These are phyloP conservation scores for Fusarium nurragi DNA, from an alignment of 2,329 filamentous ascomycete species.

Conservation along the genomic window DNA sequence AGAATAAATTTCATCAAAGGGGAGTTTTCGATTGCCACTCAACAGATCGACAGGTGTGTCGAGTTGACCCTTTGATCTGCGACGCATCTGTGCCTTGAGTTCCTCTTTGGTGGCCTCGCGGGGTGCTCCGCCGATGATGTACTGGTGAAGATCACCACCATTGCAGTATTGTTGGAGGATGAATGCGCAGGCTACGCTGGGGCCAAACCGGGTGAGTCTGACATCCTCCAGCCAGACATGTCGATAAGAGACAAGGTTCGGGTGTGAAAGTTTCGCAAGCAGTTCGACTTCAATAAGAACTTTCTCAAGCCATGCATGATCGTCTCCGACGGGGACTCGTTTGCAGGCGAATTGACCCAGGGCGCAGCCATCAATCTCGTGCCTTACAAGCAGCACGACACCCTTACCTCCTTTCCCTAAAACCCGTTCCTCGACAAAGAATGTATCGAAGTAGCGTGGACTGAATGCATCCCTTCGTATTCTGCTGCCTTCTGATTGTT, in stretches of 20 bases:
- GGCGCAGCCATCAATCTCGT: constrained; percentile 87
- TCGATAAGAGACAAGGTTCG: constrained; percentile 94
- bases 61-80: constrained; percentile 79
- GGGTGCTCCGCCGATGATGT: constrained; percentile 76
- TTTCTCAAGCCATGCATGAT: constrained; percentile 95
- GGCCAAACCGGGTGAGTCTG: constrained; percentile 84
- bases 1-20: constrained; percentile 94
- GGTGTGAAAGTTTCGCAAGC: constrained; percentile 89
- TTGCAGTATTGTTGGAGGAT: constrained; percentile 99
- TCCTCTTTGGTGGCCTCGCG: constrained; percentile 79
- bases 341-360: constrained; percentile 97
- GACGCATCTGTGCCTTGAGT: constrained; percentile 85
- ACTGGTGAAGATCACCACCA: constrained; percentile 86
- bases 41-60: constrained; percentile 67
- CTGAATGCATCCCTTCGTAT: constrained; percentile 91
- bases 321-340: constrained; percentile 92
- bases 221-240: constrained; percentile 97
- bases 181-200: constrained; percentile 92
- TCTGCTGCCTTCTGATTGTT: constrained; percentile 65
- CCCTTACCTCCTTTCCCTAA: constrained; percentile 93
- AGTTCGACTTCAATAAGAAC: constrained; percentile 92
- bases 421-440: constrained; percentile 89
- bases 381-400: constrained; percentile 91
- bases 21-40: constrained; percentile 55
- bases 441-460: constrained; percentile 89